Conservation (phyloP, 208 protist genomes). For the Trypanosoma grayi region DNA sequence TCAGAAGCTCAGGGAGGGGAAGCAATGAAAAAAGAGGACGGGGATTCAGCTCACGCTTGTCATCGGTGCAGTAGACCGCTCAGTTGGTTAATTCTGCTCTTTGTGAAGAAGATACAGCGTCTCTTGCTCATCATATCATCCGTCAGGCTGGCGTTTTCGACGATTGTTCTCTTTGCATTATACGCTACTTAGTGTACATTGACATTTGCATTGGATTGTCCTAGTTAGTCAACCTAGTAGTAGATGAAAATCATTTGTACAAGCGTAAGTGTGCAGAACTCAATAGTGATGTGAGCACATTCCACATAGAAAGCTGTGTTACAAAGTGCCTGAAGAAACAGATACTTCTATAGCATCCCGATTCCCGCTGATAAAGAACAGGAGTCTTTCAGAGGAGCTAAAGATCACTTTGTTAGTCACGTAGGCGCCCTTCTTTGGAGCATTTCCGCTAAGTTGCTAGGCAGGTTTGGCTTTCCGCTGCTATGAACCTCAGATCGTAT, state of each 20-base stretch:
- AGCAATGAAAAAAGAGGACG: too few relatives aligned
- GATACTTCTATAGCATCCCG: neutral
- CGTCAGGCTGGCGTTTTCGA: too few relatives aligned
- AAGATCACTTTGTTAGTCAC: neutral
- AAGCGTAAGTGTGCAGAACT: too few relatives aligned
- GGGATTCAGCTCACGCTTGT: conserved; percentile 11
- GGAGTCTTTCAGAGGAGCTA: neutral
- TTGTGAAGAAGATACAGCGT: conserved; percentile 31
- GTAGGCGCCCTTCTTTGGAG: neutral
- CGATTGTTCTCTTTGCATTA: too few relatives aligned
- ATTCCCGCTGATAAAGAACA: neutral
- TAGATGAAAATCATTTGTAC: too few relatives aligned
- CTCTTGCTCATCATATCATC: conserved; percentile 42
- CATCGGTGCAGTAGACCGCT: conserved; percentile 6
- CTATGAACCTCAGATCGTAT: neutral
- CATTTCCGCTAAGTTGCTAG: neutral
- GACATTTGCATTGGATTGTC: too few relatives aligned
- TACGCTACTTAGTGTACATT: too few relatives aligned
- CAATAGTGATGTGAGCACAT: neutral
- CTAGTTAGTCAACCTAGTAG: too few relatives aligned
- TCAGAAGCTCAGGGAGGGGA: too few relatives aligned
- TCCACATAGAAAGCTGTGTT: too few relatives aligned
- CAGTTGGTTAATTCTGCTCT: conserved; percentile 34
- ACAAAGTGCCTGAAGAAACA: too few relatives aligned
- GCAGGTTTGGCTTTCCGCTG: conserved; percentile 3